Evolutionary conservation across 768 basidiomycete species (phyloP), one percentile per base, ranked within the genome.

Genomic region (Pholiota microspora): DNA sequence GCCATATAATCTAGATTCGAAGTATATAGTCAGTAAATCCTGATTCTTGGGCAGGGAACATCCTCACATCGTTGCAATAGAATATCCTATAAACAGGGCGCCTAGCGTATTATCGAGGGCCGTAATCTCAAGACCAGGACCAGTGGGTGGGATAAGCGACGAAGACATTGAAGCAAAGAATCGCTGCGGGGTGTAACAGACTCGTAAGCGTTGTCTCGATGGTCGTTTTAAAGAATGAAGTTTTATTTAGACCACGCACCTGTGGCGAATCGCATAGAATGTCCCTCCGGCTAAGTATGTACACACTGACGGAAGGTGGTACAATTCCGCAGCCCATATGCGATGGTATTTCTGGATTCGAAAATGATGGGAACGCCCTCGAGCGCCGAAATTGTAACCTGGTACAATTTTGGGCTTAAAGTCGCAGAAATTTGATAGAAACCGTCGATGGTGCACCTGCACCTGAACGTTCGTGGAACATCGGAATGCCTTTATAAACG

Each of bases 61-160:
- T 23, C 21, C 55, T 56, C 16, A 60, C 59, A 60, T 46, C 45
- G 59, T 57, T 8, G 59, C 59, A n/a, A 57, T n/a, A 12, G 45
- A 48, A 24, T 56, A 53, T 15, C 59, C 59, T 23, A 60, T 45
- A 36, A 53, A 60, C 29, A 60, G 31, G 18, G 59, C 59, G 12
- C 59, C 59, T 27, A 60, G 48, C 8, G 59, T 60, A 6, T 38
- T 48, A 27, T 60, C 59, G 24, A 60, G 57, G n/a, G 50, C 45
- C 16, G 58, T 54, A 18, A 49, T 32, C 44, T 25, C 32, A 23
- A 35, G 25, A 40, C 13, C 47, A 23, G 52, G 42, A 8, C 48
- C 24, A 25, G 45, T 50, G 18, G 44, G 32, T n/a, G 36, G 49
- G 15, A 29, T 9, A 12, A 21, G 6, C 13, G n/a, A n/a, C n/a